Base-by-base conservation (phyloP, 768 basidiomycete genomes). In the Termitomyces sp. region DNA sequence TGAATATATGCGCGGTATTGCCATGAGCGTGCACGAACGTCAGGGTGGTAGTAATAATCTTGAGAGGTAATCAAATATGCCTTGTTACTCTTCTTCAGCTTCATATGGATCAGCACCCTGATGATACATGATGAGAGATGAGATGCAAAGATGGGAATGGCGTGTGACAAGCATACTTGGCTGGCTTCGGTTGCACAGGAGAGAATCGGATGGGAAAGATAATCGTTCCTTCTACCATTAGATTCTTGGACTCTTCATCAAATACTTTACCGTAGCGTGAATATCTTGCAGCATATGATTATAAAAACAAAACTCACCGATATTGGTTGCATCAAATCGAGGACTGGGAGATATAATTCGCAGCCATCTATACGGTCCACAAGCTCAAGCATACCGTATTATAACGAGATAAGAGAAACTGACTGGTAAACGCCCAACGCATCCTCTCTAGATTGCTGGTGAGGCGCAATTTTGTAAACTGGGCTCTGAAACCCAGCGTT, bases 401-500 rank as follows among this genome's bases (percentile, higher is more conserved):
- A 22, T 0, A 22, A 18, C 2, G 22, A 10, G 11, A 39, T 16
- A 15, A 9, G 13, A n/a, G 36, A 16, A 38, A 64, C 77, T 29
- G 54, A 82, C 78, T 85, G 82, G 63, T 81, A 85, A 29, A 87
- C 74, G 10, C 74, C 82, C 3, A 86, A 70, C 25, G 88, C 70
- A 18, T 70, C 67, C 16, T 82, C 77, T 49, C 85, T 74, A 15
- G 85, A 85, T 50, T 74, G 73, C n/a, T 77, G 73, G 0, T 64
- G 74, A 4, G 77, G 67, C 3, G 63, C 51, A 13, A 87, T 77
- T 39, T 69, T 64, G 70, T 78, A 85, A 25, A 87, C 53, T 0
- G 86, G 83, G 64, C 88, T 84, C 38, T 73, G 75, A 64, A 88
- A 83, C 2, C 70, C 74, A 23, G 81, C 83, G 56, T 88, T 77